A percentile compares a stretch with the other conserved stretches of the same genome.
Conservation (phyloP, 176 grass and related monocot genomes). For the Oryza australiensis region DNA sequence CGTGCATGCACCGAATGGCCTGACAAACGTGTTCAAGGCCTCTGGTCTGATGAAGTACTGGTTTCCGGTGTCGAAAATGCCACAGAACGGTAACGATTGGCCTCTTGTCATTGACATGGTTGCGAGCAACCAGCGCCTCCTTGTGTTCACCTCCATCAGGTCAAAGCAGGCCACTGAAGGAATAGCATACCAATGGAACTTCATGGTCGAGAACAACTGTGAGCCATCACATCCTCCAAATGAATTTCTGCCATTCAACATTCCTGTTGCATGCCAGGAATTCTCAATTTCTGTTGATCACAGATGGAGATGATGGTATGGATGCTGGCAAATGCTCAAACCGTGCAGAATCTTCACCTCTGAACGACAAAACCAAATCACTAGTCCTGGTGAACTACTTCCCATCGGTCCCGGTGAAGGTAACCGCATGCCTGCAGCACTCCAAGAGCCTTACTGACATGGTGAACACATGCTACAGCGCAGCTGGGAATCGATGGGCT, state of each 20-base stretch:
- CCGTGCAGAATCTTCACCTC: conserved; percentile 58
- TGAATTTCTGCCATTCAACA: background rate
- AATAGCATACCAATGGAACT: conserved; percentile 97
- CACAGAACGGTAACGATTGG: conserved; percentile 77
- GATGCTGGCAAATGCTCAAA: conserved; percentile 63
- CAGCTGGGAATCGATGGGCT: conserved; percentile 62
- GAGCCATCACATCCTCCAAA: conserved; percentile 8
- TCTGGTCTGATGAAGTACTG: conserved; percentile 78
- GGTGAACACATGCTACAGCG: conserved; percentile 56
- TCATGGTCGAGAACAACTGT: conserved; percentile 99
- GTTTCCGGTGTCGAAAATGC: conserved; percentile 95
- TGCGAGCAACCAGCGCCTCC: conserved; percentile 59
- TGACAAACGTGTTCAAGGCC: conserved; percentile 79
- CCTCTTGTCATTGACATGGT: conserved; percentile 86
- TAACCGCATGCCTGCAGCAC: conserved; percentile 54
- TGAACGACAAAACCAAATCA: conserved; percentile 61
- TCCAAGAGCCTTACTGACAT: conserved; percentile 48
- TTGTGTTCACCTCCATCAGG: conserved; percentile 84
- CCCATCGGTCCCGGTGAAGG: conserved; percentile 45
- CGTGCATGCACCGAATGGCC: conserved; percentile 67
- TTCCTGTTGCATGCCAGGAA: background rate
- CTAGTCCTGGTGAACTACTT: conserved; percentile 90
- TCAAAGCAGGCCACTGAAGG: conserved; percentile 83
- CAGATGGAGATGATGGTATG: conserved; percentile 83
- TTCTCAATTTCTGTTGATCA: background rate